Percentiles rank a stretch among this genome's conserved stretches.
phyloP scores from a whole-genome alignment of 2,329 filamentous ascomycete species.

The Aphanoascus verrucosus region DNA sequence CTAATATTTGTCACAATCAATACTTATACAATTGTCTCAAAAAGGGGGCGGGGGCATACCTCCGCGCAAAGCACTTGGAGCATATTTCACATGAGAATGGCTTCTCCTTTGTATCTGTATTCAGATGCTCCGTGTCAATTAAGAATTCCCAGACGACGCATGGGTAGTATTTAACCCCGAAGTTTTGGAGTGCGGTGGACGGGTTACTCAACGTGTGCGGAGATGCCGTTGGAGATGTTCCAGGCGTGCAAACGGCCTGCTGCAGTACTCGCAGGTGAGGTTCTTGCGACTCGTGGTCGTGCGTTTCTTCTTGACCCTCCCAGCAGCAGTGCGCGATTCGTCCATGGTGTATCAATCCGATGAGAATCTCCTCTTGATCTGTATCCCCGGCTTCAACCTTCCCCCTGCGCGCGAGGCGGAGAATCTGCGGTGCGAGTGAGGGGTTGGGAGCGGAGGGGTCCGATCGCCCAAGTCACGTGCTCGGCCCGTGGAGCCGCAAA shows the following conservation, averaged over 20 bases:
- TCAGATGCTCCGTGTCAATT: slow-evolving; percentile 19
- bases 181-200: slow-evolving; percentile 5
- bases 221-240: slow-evolving; percentile 44
- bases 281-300: slow-evolving; percentile 36
- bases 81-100: slow-evolving; percentile 42
- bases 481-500: background rate
- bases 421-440: slow-evolving; percentile 7
- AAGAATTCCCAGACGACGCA: background rate
- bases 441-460: slow-evolving; percentile 2
- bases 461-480: slow-evolving; percentile 3
- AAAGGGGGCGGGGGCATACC: slow-evolving; percentile 22
- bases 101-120: slow-evolving; percentile 40
- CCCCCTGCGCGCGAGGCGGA: slow-evolving; percentile 10
- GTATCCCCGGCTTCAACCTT: slow-evolving; percentile 6
- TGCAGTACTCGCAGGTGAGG: slow-evolving; percentile 40
- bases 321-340: slow-evolving; percentile 27
- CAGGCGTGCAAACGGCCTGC: slow-evolving; percentile 38
- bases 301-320: slow-evolving; percentile 34
- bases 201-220: slow-evolving; percentile 40
- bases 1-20: slow-evolving; percentile 19
- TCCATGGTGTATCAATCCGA: slow-evolving; percentile 25
- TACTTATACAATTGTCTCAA: slow-evolving; percentile 15
- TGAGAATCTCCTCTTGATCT: background rate
- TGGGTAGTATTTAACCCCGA: slow-evolving; percentile 1
- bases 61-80: slow-evolving; percentile 40